Percentiles rank a stretch among this genome's conserved stretches.
These are phyloP conservation scores for Aspergillus pseudoterreus DNA, from an alignment of 2,329 filamentous ascomycete species.

Conservation along the genomic window DNA sequence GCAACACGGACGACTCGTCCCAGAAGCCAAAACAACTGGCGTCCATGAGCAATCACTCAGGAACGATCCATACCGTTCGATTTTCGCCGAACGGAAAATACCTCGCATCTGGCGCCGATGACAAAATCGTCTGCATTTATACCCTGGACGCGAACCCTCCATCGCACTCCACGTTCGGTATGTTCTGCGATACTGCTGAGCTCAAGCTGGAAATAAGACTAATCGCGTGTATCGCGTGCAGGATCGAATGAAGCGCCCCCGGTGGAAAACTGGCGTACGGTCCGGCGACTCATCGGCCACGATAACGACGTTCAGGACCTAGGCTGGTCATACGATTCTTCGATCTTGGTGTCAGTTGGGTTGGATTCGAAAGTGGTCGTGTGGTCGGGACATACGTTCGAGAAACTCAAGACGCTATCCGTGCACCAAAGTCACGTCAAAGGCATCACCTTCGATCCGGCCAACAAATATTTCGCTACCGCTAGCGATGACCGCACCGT, in stretches of 20 bases:
- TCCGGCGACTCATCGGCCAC: constrained; percentile 87
- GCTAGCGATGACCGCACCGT: constrained; percentile 96
- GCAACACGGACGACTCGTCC: constrained; percentile 68
- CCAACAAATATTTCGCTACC: constrained; percentile 98
- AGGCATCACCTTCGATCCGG: constrained; percentile 95
- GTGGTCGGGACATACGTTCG: constrained; percentile 97
- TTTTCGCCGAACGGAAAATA: constrained; percentile 96
- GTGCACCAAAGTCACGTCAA: constrained; percentile 98
- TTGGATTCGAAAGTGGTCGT: constrained; percentile 97
- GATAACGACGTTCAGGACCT: constrained; percentile 98
- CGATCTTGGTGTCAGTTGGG: constrained; percentile 90
- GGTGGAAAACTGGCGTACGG: constrained; percentile 97
- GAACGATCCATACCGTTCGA: constrained; percentile 93
- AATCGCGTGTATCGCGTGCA: constrained; percentile 25
- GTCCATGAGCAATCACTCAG: constrained; percentile 97
- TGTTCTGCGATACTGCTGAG: constrained; percentile 18
- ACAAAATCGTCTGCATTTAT: constrained; percentile 98
- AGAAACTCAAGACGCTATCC: constrained; percentile 90
- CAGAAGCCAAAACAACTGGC: constrained; percentile 86
- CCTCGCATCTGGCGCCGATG: constrained; percentile 92
- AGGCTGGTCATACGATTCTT: constrained; percentile 94
- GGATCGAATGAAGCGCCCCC: constrained; percentile 85
- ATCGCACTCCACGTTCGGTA: constrained; percentile 75
- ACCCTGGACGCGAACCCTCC: constrained; percentile 80
- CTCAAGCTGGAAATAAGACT: too few species aligned